Evolutionary conservation across 1,284 basidiomycete genomes (phyloP), one percentile per base, ranked within the genome.

Genomic region (Papiliotrema fonsecae): DNA sequence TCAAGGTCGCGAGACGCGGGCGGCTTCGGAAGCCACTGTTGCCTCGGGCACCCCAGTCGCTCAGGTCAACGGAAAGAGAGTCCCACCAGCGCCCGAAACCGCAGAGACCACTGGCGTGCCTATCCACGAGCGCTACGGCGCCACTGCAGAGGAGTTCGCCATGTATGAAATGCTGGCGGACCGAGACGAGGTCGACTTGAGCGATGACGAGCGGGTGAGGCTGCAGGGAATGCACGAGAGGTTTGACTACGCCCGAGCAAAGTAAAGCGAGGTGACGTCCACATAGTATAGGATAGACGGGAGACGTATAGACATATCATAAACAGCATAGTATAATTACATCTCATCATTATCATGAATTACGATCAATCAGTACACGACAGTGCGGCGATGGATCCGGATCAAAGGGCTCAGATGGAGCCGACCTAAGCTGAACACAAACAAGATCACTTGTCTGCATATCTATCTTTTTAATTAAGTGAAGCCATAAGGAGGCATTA

Each of bases 121-220:
- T 13, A 37, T 37, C 3, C 27, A 9, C 26, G 36, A 39, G 19
- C 19, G 5, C 21, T 38, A 44, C 6, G 45, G 35, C 14, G 9
- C 30, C 30, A 42, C 34, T 14, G 27, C 65, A 41, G 55, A 64
- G 41, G 60, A 64, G 30, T 67, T 61, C 58, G 50, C 57, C 5
- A 50, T 54, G 19, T 69, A 66, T 49, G 56, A 58, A 31, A 55
- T 52, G 31, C 47, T 69, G 25, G 65, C 67, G 16, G 58, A 65
- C 36, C 40, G 67, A 18, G 67, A 69, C 43, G 62, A 66, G 55
- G 58, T 61, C 6, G 61, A 64, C 48, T 43, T 69, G 37, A 47
- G 41, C 26, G 67, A 69, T 46, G 64, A 65, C 18, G 67, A 69
- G 53, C 43, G 65, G n/a, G 24, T 64, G 4, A 54, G 46, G 37